phyloP scores from a whole-genome alignment of 176 grass and related monocot species.

The Rhynchospora tenuis region DNA sequence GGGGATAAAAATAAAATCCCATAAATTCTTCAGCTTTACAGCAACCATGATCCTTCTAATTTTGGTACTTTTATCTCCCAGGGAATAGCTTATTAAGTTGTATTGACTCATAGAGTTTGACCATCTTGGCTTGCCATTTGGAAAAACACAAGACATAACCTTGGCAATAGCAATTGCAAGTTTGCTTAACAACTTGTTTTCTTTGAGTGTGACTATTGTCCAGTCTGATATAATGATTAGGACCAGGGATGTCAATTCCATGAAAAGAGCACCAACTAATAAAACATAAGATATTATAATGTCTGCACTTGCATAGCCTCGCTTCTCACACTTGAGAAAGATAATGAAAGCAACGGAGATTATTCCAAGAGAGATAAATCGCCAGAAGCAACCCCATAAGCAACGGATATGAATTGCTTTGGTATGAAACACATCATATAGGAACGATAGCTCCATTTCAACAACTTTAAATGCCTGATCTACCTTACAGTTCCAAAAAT shows the following conservation, averaged over 20 bases:
- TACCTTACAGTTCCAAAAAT: background rate
- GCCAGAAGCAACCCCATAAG: background rate
- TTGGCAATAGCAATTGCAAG: background rate
- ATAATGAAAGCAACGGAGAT: background rate
- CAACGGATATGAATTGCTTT: conserved; percentile 3
- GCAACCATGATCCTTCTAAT: background rate
- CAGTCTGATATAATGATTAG: conserved; percentile 26
- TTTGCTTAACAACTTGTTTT: background rate
- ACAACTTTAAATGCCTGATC: background rate
- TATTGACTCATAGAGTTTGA: conserved; percentile 36
- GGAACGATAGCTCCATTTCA: conserved; percentile 40
- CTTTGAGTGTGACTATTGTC: background rate
- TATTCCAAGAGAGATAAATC: background rate
- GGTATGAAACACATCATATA: conserved; percentile 35
- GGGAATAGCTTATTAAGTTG: conserved; percentile 12
- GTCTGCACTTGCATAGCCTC: conserved; percentile 9
- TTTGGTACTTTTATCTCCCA: conserved; percentile 5
- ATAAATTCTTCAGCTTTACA: background rate
- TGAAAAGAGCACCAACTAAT: conserved; percentile 17
- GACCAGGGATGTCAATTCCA: conserved; percentile 24
- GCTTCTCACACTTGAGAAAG: background rate
- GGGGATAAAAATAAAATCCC: background rate
- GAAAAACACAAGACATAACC: background rate
- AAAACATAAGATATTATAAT: conserved; percentile 36
- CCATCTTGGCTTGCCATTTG: conserved; percentile 20